Percentiles rank a stretch among this genome's conserved stretches.
Evolutionary conservation across 75 land plant genomes (phyloP).

Genomic region (Selaginella tamariscina): DNA sequence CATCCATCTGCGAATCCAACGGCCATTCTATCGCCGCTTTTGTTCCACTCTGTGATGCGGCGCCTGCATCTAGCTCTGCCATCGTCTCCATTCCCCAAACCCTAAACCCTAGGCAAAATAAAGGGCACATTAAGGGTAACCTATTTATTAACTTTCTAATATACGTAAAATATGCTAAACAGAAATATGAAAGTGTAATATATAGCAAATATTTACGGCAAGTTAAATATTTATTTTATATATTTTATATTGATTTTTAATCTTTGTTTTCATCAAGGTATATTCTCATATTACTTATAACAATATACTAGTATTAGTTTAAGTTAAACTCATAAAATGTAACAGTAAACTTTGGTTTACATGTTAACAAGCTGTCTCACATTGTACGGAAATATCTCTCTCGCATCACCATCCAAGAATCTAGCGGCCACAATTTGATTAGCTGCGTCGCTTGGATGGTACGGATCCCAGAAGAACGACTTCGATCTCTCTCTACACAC

Average conservation of each 20-base stretch:
- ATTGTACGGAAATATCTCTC: constrained; percentile 16
- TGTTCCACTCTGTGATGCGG: constrained; percentile 16
- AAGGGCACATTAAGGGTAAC: too few species aligned
- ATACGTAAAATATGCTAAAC: too few species aligned
- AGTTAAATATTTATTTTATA: too few species aligned
- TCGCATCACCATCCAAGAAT: constrained; percentile 15
- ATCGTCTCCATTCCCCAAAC: not conserved
- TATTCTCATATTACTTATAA: too few species aligned
- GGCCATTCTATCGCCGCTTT: constrained; percentile 16
- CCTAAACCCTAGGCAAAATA: not conserved
- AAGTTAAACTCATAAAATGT: too few species aligned
- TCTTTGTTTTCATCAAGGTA: too few species aligned
- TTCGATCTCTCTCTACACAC: constrained; percentile 46
- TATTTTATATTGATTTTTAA: too few species aligned
- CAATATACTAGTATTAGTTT: too few species aligned
- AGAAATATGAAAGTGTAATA: too few species aligned
- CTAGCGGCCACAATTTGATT: constrained; percentile 15
- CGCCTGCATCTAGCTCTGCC: not conserved
- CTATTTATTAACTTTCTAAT: too few species aligned
- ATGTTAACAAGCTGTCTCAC: constrained; percentile 15
- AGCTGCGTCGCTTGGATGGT: constrained; percentile 70
- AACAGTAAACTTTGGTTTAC: too few species aligned
- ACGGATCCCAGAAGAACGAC: constrained; percentile 83
- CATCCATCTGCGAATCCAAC: constrained; percentile 16
- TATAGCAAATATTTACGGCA: too few species aligned